Evolutionary conservation across 257 asterid genomes (phyloP), one percentile per base, ranked within the genome.

Genomic region (Gynochthodes officinalis): DNA sequence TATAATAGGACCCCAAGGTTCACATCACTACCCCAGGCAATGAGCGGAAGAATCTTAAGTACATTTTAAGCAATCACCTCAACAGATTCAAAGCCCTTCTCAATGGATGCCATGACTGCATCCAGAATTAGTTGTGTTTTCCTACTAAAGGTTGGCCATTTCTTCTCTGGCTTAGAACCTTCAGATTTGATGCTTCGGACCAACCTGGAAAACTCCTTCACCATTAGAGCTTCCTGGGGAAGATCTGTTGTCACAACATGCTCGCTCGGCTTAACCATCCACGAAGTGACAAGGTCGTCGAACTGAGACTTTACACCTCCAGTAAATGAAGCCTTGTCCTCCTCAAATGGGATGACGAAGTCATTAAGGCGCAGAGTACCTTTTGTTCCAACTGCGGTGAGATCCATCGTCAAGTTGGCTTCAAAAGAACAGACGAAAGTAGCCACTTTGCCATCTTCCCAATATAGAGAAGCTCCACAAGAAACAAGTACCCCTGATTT

Each of bases 221-320:
- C 90, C 95, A 90, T 87, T 4, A 75, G 77, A 9, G 83, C 93
- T 64, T 90, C 95, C 69, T 90, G 95, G 0, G 95, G 90, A 37
- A 87, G 79, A 58, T 88, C 93, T 9, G 90, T 86, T 21, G 7
- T 60, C 5, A 83, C 84, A 27, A 64, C 25, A 59, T 76, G 79
- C 77, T 86, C 85, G 3, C 76, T 77, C 0, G 92, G 86, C 25
- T 63, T 55, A 1, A 86, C 82, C 61, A 64, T 86, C 67, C 84
- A 77, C 68, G 83, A 88, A 1, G 70, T 72, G 4, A 66, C 72
- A 3, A 78, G 52, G 4, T 77, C 80, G 8, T 80, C 74, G 33
- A 80, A 85, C 32, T 66, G 54, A 7, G 88, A 81, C n/a, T 85
- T 69, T 5, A 76, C 46, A 0, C 73, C 70, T 11, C 77, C 59